Evolutionary conservation across 441 rosid genomes (phyloP), one percentile per base, ranked within the genome.

Genomic region (Erysimum pusillum): DNA sequence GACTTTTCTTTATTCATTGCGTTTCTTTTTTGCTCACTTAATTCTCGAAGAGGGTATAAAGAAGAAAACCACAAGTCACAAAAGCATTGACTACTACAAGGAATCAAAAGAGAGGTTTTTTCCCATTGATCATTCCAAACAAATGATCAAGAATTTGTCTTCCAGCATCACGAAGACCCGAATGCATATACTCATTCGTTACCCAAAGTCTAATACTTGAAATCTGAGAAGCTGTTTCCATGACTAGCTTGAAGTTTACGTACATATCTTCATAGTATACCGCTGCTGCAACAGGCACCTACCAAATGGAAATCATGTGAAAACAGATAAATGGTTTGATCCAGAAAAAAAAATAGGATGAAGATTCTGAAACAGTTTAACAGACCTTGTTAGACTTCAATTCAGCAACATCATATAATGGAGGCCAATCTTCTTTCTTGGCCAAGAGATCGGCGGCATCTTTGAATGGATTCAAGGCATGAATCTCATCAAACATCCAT

Each of bases 401-500:
- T 34, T 73, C 71, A 8, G 75, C 38, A 22, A 75, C 41, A 67
- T 95, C 83, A 71, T 95, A 91, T 22, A 95, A 81, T 4, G 88
- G 83, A 54, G 94, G 88, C 99, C 98, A 93, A 66, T 95, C 96
- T 62, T 83, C 86, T 81, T 89, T 89, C 84, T 90, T 85, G 5
- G 98, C 92, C 70, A 95, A 83, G 76, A 90, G 56, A 67, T 86
- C 66, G 32, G 95, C 90, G 12, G 87, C 89, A 38, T 76, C 88
- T 84, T 89, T 91, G 67, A 89, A 91, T 49, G 83, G 89, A 63
- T 83, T 90, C 86, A 96, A 80, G 45, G 86, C 85, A 70, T 87
- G 86, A 81, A 91, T 81, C 81, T 96, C 98, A 64, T 93, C 97
- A 75, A 93, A 91, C 97, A 93, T 90, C 98, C 99, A 93, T 17